phyloP scores from a whole-genome alignment of 768 basidiomycete genomes.

The Lentinula sp. region DNA sequence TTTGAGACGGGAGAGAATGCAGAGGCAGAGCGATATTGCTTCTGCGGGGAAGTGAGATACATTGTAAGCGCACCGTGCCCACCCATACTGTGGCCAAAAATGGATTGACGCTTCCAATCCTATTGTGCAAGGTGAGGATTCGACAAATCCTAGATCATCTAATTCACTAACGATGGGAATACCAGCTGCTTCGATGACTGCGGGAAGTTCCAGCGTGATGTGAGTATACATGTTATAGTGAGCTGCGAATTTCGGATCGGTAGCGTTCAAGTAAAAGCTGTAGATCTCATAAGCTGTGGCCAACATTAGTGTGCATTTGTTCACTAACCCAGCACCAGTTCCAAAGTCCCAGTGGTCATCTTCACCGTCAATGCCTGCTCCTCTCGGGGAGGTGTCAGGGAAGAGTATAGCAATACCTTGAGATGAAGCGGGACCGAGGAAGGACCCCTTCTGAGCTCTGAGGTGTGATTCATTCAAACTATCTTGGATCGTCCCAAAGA shows the following conservation, averaged over 20 bases:
- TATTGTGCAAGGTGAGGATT: slow-evolving; percentile 17
- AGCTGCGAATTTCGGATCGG: slow-evolving; percentile 60
- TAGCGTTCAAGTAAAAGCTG: slow-evolving; percentile 88
- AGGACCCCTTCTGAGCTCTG: slow-evolving; percentile 91
- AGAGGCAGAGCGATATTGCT: slow-evolving; percentile 78
- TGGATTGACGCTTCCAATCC: slow-evolving; percentile 81
- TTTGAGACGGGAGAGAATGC: slow-evolving; percentile 87
- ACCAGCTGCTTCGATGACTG: slow-evolving; percentile 63
- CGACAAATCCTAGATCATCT: background rate
- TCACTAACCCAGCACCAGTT: slow-evolving; percentile 67
- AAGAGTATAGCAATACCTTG: slow-evolving; percentile 90
- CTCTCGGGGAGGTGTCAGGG: slow-evolving; percentile 94
- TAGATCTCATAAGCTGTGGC: background rate
- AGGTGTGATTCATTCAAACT: background rate
- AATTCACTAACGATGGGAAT: slow-evolving; percentile 64
- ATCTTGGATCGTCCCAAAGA: background rate
- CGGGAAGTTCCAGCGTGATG: slow-evolving; percentile 79
- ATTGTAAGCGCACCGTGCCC: slow-evolving; percentile 92
- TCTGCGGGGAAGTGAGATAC: slow-evolving; percentile 65
- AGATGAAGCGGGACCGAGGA: slow-evolving; percentile 77
- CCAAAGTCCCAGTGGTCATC: slow-evolving; percentile 87
- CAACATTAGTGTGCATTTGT: no score
- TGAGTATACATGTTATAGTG: slow-evolving; percentile 89
- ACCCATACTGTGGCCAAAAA: slow-evolving; percentile 97
- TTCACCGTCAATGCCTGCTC: slow-evolving; percentile 82